Conservation (phyloP, 1,139 yeast genomes). For the Yamadazyma oceani region DNA sequence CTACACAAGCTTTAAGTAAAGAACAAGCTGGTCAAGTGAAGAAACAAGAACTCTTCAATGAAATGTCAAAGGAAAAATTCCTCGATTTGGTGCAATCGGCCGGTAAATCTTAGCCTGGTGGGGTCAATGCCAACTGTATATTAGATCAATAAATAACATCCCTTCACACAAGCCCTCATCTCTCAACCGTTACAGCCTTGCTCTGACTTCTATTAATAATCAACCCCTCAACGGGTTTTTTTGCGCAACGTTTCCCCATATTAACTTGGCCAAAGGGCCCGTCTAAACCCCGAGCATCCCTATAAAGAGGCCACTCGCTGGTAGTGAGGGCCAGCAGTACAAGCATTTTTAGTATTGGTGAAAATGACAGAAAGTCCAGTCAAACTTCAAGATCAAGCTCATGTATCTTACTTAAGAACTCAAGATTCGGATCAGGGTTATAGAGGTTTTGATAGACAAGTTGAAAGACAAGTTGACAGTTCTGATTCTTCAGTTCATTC, state of each 20-base stretch:
- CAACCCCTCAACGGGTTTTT: too few relatives aligned
- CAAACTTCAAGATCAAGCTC: constrained; percentile 5
- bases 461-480: too few relatives aligned
- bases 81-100: constrained; percentile 87
- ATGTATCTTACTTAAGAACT: constrained; percentile 13
- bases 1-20: constrained; percentile 41
- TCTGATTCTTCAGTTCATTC: too few relatives aligned
- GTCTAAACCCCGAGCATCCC: too few relatives aligned
- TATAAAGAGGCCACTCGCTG: background rate
- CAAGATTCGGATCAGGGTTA: constrained; percentile 11
- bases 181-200: too few relatives aligned
- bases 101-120: constrained; percentile 42
- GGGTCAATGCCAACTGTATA: too few relatives aligned
- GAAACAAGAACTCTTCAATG: constrained; percentile 67
- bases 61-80: constrained; percentile 85
- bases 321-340: background rate
- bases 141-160: background rate
- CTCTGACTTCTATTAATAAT: too few relatives aligned
- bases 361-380: constrained; percentile 1
- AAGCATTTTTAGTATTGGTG: background rate
- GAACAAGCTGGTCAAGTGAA: constrained; percentile 40
- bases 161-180: too few relatives aligned
- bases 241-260: too few relatives aligned
- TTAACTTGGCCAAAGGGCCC: too few relatives aligned
- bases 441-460: too few relatives aligned